A percentile compares a stretch with the other conserved stretches of the same genome.
Evolutionary conservation across 2,329 filamentous ascomycete genomes (phyloP).

Genomic region (Penicillium sp.): DNA sequence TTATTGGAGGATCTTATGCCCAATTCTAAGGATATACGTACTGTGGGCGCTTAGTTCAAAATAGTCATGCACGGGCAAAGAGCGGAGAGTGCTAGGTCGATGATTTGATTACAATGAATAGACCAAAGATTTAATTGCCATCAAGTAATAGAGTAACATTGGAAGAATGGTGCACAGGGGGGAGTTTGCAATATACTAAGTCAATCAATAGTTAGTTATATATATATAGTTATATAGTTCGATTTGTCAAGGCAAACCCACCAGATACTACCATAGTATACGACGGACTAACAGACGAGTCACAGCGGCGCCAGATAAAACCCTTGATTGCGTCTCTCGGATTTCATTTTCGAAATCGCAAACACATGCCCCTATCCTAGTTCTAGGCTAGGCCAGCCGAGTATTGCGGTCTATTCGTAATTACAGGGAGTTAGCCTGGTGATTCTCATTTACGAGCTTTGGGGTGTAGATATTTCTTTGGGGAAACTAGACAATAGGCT

Average conservation of each 20-base stretch:
- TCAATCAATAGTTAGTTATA: neutral
- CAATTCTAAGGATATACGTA: slow-evolving; percentile 8
- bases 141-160: neutral
- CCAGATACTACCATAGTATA: neutral
- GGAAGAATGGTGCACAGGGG: neutral
- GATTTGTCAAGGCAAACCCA: neutral
- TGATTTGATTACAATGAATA: neutral
- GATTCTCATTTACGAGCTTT: neutral
- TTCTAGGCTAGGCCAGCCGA: neutral
- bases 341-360: neutral
- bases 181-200: neutral
- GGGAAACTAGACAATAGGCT: no score
- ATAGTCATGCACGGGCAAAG: slow-evolving; percentile 10
- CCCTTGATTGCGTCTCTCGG: neutral
- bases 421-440: neutral
- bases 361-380: neutral
- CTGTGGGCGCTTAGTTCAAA: slow-evolving; percentile 8
- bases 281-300: neutral
- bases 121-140: neutral
- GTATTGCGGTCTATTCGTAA: neutral
- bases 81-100: neutral
- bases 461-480: neutral
- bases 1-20: neutral
- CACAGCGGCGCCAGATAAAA: neutral
- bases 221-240: neutral